Conservation (phyloP, 306 rosid genomes). For the Nissolia schottii region DNA sequence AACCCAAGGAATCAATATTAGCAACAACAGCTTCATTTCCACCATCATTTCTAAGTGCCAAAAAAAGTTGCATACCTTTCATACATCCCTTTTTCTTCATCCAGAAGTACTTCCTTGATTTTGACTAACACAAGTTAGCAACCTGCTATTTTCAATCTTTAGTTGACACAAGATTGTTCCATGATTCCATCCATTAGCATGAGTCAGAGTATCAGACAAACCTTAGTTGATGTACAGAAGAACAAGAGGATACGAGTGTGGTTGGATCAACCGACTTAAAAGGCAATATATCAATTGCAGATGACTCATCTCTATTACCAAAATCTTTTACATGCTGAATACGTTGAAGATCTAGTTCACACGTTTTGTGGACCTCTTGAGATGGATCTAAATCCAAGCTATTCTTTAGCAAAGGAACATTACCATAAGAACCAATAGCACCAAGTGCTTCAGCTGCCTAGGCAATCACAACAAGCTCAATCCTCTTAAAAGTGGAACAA, state of each 20-base stretch:
- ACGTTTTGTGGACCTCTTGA: constrained; percentile 90
- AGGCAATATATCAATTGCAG: constrained; percentile 50
- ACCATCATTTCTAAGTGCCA: constrained; percentile 80
- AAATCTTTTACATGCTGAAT: constrained; percentile 62
- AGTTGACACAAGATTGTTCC: not conserved
- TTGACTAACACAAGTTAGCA: constrained; percentile 27
- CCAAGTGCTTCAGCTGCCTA: constrained; percentile 99
- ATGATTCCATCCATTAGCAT: not conserved
- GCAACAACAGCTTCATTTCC: constrained; percentile 75
- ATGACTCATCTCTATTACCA: constrained; percentile 15
- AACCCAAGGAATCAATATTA: constrained; percentile 69
- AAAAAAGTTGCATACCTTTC: constrained; percentile 85
- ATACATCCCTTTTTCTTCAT: constrained; percentile 79
- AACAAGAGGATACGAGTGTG: constrained; percentile 55
- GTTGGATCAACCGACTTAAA: constrained; percentile 96
- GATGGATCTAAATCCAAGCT: constrained; percentile 82
- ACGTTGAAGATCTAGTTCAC: constrained; percentile 83
- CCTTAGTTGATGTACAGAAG: constrained; percentile 75
- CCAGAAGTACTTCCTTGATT: constrained; percentile 71
- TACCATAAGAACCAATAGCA: constrained; percentile 76
- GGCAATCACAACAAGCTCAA: constrained; percentile 18
- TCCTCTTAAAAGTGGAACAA: not conserved
- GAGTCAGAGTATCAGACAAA: constrained; percentile 34
- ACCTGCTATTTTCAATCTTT: not conserved
- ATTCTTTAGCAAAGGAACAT: constrained; percentile 50